A percentile compares a stretch with the other conserved stretches of the same genome.
Conservation (phyloP, 768 basidiomycete genomes). For the Phlegmacium glaucopus region DNA sequence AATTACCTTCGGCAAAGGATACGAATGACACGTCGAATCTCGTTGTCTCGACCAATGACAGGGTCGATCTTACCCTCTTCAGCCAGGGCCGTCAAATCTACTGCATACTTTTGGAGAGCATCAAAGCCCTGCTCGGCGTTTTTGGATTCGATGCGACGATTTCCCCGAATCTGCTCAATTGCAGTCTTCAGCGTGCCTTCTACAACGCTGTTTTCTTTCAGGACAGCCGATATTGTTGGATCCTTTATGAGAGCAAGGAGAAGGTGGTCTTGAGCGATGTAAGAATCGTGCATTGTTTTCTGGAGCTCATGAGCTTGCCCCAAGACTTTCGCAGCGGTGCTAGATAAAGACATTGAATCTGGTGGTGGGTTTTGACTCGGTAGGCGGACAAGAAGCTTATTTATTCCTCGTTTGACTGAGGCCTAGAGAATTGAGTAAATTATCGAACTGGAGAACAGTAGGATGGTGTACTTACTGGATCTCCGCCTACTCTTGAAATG, state of each 20-base stretch:
- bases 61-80: conserved; percentile 95
- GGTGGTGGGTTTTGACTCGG: conserved; percentile 86
- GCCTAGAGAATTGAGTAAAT: conserved; percentile 31
- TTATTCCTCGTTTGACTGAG: conserved; percentile 64
- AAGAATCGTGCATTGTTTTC: conserved; percentile 85
- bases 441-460: neutral
- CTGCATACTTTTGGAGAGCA: conserved; percentile 83
- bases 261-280: conserved; percentile 91
- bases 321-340: conserved; percentile 55
- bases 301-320: conserved; percentile 72
- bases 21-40: conserved; percentile 81
- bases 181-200: conserved; percentile 73
- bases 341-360: conserved; percentile 67
- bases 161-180: conserved; percentile 77
- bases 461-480: conserved; percentile 52
- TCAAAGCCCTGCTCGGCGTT: conserved; percentile 92
- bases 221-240: conserved; percentile 53
- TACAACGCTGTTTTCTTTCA: conserved; percentile 76
- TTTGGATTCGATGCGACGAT: conserved; percentile 80
- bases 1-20: conserved; percentile 73
- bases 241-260: conserved; percentile 84
- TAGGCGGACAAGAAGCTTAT: conserved; percentile 74
- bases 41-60: conserved; percentile 90
- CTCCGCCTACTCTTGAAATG: conserved; percentile 81
- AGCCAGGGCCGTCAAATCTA: conserved; percentile 83